Percentiles rank a stretch among this genome's conserved stretches.
phyloP scores from a whole-genome alignment of 371 early-diverging fungal genomes.

The Smittium mucronatum region DNA sequence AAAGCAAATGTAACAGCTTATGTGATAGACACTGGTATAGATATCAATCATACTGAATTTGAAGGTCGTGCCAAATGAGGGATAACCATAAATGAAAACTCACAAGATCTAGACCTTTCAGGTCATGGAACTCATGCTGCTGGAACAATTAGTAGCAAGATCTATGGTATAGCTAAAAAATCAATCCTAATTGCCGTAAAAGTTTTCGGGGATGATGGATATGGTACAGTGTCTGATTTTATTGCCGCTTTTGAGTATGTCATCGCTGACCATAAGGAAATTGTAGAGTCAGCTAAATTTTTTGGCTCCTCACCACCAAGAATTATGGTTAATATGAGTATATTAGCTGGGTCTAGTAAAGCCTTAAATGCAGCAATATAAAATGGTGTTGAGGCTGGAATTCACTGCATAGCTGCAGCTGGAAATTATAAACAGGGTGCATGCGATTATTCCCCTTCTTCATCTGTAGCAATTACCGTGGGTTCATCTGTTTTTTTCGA shows the following conservation, averaged over 20 bases:
- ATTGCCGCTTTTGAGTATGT: conserved; percentile 64
- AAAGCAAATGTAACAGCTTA: conserved; percentile 77
- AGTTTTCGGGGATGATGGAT: conserved; percentile 76
- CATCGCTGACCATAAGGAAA: conserved; percentile 36
- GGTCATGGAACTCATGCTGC: conserved; percentile 93
- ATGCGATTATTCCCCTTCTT: conserved; percentile 92
- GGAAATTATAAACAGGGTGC: conserved; percentile 94
- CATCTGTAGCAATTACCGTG: conserved; percentile 86
- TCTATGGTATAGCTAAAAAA: conserved; percentile 85
- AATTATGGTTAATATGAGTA: conserved; percentile 87
- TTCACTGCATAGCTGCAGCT: conserved; percentile 94
- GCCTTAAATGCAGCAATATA: conserved; percentile 74
- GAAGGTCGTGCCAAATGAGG: conserved; percentile 84
- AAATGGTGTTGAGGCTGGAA: conserved; percentile 63
- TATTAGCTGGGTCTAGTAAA: conserved; percentile 79
- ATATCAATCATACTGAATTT: conserved; percentile 70
- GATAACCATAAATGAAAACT: conserved; percentile 52
- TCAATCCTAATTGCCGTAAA: conserved; percentile 84
- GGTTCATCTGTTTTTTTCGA: conserved; percentile 80
- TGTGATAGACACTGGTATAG: conserved; percentile 88
- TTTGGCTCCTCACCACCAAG: conserved; percentile 48
- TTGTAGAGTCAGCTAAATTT: conserved; percentile 29
- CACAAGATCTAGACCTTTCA: conserved; percentile 63
- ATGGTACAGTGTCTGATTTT: conserved; percentile 67
- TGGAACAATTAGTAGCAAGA: conserved; percentile 82